These are phyloP conservation scores for Delitschia confertaspora DNA, from an alignment of 495 filamentous ascomycete species.

Conservation along the genomic window DNA sequence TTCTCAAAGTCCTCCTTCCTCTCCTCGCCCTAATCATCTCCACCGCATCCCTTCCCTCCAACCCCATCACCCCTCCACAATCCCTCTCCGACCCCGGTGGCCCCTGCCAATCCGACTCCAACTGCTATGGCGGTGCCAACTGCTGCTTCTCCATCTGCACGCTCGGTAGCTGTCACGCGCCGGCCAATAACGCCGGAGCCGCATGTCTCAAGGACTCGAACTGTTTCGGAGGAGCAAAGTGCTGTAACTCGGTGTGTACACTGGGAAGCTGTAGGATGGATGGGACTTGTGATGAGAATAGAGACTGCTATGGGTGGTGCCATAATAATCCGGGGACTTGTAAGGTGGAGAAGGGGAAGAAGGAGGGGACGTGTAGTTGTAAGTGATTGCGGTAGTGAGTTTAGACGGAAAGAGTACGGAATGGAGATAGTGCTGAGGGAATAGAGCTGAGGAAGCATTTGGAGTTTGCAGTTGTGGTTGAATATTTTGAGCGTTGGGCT, in stretches of 20 bases:
- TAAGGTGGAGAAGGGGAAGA: conserved; percentile 3
- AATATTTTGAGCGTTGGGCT: too few species aligned
- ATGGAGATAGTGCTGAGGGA: too few species aligned
- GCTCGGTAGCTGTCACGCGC: not conserved
- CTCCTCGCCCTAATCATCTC: not conserved
- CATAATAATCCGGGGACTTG: not conserved
- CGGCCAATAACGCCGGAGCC: not conserved
- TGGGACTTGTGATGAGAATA: conserved; percentile 1
- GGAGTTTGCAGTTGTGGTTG: too few species aligned
- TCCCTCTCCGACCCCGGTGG: conserved; percentile 2
- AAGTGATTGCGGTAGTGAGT: too few species aligned
- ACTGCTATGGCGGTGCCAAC: conserved; percentile 1
- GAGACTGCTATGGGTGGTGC: conserved; percentile 6
- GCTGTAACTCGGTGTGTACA: conserved; percentile 1
- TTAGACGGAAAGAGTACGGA: too few species aligned
- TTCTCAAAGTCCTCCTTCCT: not conserved
- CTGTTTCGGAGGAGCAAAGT: not conserved
- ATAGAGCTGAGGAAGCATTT: too few species aligned
- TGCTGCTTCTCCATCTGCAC: conserved; percentile 2
- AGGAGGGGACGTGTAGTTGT: conserved; percentile 2
- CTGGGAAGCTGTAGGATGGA: conserved; percentile 8
- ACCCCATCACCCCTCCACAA: not conserved
- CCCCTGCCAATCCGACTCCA: not conserved
- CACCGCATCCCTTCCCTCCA: not conserved
- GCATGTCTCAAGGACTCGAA: not conserved